Evolutionary conservation across 371 early-diverging fungal species (phyloP).

Genomic region (Mortierella sp.): DNA sequence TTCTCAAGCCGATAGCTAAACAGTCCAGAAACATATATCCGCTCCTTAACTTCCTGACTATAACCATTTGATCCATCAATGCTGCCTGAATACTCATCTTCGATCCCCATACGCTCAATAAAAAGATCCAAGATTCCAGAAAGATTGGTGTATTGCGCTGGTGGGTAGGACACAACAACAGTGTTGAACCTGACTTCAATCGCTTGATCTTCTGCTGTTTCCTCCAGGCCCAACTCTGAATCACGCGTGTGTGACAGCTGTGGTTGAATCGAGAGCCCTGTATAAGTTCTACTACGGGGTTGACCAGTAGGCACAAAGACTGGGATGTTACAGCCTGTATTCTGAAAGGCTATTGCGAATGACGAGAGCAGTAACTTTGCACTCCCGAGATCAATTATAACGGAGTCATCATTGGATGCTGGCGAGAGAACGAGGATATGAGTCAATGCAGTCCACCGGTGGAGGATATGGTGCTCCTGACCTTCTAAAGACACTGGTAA

Average conservation of each 20-base stretch:
- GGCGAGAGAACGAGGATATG: slow-evolving; percentile 48
- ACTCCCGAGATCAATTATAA: slow-evolving; percentile 67
- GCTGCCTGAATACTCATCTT: slow-evolving; percentile 52
- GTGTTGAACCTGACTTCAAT: slow-evolving; percentile 74
- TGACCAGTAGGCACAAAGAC: slow-evolving; percentile 83
- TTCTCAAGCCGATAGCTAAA: slow-evolving; percentile 64
- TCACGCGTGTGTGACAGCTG: slow-evolving; percentile 17
- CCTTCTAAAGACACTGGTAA: slow-evolving; percentile 31
- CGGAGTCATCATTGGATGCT: slow-evolving; percentile 46
- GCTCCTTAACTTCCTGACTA: slow-evolving; percentile 39
- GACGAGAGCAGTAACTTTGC: slow-evolving; percentile 79
- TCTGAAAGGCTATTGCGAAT: slow-evolving; percentile 80
- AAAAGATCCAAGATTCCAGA: slow-evolving; percentile 70
- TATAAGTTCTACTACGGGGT: slow-evolving; percentile 70
- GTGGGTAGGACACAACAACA: slow-evolving; percentile 67
- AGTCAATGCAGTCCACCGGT: slow-evolving; percentile 48
- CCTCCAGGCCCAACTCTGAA: slow-evolving; percentile 35
- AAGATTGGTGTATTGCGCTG: slow-evolving; percentile 68
- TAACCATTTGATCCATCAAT: slow-evolving; percentile 2
- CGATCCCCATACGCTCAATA: slow-evolving; percentile 59
- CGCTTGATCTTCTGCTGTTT: slow-evolving; percentile 50
- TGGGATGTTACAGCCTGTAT: slow-evolving; percentile 78
- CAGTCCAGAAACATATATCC: slow-evolving; percentile 59
- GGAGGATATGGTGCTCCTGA: slow-evolving; percentile 32
- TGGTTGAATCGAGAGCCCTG: slow-evolving; percentile 66